These are phyloP conservation scores for Ustilago nuda DNA, from an alignment of 1,284 basidiomycete genomes.

Conservation along the genomic window DNA sequence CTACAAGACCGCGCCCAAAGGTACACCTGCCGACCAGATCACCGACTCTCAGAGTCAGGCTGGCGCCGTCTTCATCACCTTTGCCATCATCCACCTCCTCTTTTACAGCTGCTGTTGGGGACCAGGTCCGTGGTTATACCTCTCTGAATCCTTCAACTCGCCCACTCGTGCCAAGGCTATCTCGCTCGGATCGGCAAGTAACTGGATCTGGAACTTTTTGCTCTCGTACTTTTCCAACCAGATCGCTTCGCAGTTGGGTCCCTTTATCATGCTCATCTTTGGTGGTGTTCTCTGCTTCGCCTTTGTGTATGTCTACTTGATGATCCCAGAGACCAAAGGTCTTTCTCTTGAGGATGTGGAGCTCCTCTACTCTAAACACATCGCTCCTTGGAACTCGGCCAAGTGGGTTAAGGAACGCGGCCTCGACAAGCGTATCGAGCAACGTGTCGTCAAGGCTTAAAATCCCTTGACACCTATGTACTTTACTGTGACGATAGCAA, in stretches of 20 bases:
- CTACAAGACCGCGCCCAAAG: conserved; percentile 73
- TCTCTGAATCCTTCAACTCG: conserved; percentile 74
- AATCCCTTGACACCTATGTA: neutral
- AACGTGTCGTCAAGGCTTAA: conserved; percentile 29
- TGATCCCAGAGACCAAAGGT: conserved; percentile 81
- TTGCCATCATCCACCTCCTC: conserved; percentile 81
- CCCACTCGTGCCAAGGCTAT: conserved; percentile 81
- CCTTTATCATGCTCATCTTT: conserved; percentile 79
- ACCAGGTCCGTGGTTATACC: conserved; percentile 76
- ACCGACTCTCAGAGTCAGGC: conserved; percentile 70
- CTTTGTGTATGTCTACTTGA: conserved; percentile 72
- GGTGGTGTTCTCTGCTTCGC: conserved; percentile 75
- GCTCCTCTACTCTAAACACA: conserved; percentile 55
- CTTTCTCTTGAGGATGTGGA: conserved; percentile 79
- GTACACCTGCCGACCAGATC: conserved; percentile 71
- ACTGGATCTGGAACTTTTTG: conserved; percentile 82
- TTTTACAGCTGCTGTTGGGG: conserved; percentile 81
- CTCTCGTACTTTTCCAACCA: conserved; percentile 78
- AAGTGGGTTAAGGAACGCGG: conserved; percentile 40
- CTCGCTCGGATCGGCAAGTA: conserved; percentile 75
- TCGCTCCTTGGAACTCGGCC: conserved; percentile 43
- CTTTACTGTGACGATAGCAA: conserved; percentile 4
- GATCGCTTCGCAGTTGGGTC: conserved; percentile 73
- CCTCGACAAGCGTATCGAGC: conserved; percentile 25
- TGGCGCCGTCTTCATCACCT: conserved; percentile 77